Evolutionary conservation across 2,329 filamentous ascomycete species (phyloP).

Genomic region (Stemphylium beticola): DNA sequence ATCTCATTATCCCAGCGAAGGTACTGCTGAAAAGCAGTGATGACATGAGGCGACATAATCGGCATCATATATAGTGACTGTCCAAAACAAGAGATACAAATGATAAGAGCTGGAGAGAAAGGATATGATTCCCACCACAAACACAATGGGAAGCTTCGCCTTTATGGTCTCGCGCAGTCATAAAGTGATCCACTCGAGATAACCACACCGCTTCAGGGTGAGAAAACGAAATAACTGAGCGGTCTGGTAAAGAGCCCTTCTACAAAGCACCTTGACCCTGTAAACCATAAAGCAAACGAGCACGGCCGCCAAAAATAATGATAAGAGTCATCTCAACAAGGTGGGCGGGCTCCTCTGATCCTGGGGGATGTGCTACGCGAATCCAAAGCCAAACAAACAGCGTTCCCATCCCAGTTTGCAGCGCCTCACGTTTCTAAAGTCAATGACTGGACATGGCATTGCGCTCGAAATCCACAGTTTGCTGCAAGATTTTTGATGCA

Average conservation of each 20-base stretch:
- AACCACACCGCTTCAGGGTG: background rate
- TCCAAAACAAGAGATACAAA: background rate
- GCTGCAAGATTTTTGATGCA: background rate
- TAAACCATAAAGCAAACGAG: background rate
- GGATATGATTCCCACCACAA: background rate
- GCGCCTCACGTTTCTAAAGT: background rate
- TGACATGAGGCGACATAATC: slow-evolving; percentile 11
- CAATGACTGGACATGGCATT: slow-evolving; percentile 1
- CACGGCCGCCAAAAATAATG: background rate
- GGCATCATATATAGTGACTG: background rate
- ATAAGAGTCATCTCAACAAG: slow-evolving; percentile 9
- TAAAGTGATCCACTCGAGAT: background rate
- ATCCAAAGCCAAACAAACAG: background rate
- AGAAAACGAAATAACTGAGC: background rate
- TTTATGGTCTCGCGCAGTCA: background rate
- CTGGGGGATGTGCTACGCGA: background rate
- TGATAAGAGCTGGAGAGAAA: background rate
- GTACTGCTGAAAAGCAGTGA: slow-evolving; percentile 14
- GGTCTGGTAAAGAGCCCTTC: background rate
- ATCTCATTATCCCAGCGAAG: slow-evolving; percentile 12
- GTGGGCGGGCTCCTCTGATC: background rate
- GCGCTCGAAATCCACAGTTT: background rate
- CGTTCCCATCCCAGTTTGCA: slow-evolving; percentile 4
- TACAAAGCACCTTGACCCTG: background rate
- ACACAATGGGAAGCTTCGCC: background rate